phyloP scores from a whole-genome alignment of 2,329 filamentous ascomycete species.

The Cordyceps cicadae region DNA sequence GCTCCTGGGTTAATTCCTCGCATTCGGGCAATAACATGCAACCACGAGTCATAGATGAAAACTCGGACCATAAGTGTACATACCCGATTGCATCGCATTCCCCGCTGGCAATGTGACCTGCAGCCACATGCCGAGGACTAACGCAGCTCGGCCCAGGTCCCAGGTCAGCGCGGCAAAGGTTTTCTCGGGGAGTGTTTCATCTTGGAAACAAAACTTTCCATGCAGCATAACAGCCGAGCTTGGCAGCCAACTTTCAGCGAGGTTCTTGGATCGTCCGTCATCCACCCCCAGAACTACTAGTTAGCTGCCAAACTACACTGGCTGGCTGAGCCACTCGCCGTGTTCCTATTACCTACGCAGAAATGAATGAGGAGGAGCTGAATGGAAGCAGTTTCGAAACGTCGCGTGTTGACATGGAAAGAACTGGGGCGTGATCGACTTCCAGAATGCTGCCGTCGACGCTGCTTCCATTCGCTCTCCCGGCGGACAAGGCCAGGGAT shows the following conservation, averaged over 20 bases:
- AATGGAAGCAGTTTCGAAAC: background rate
- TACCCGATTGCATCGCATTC: background rate
- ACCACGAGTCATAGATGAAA: too few relatives aligned
- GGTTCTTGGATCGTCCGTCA: background rate
- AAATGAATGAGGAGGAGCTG: background rate
- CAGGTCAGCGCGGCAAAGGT: too few relatives aligned
- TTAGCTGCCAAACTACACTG: too few relatives aligned
- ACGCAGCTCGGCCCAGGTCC: background rate
- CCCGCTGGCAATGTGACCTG: background rate
- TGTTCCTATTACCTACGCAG: background rate
- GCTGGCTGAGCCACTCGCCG: background rate
- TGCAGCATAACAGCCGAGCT: background rate
- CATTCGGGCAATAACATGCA: background rate
- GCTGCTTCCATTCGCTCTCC: constrained; percentile 8
- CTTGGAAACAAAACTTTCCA: background rate
- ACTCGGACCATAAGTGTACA: too few relatives aligned
- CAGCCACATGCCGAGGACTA: background rate
- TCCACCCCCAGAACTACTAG: background rate
- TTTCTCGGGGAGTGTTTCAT: too few relatives aligned
- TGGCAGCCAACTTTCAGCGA: background rate
- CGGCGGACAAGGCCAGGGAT: constrained; percentile 8
- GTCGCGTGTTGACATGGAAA: background rate
- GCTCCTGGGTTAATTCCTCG: background rate
- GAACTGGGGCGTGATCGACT: background rate
- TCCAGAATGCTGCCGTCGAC: background rate